Conservation (phyloP, 2,329 filamentous ascomycete genomes). For the Paraphaeosphaeria minitans region DNA sequence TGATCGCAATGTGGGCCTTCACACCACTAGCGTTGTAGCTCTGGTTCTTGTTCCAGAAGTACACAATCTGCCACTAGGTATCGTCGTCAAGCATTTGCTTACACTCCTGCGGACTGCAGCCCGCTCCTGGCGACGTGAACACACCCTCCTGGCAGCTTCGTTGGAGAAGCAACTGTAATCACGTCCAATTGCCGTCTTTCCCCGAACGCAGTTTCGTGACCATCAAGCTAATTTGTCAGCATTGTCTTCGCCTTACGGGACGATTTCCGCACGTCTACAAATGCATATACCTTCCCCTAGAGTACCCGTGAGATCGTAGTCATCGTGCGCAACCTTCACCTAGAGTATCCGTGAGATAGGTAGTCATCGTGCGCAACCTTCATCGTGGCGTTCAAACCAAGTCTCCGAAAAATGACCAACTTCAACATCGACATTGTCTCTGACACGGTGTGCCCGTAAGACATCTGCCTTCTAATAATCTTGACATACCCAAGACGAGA, state of each 20-base stretch:
- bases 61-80: not conserved
- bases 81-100: not conserved
- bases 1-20: not conserved
- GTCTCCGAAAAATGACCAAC: slow-evolving; percentile 51
- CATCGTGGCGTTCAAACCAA: slow-evolving; percentile 44
- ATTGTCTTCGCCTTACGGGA: not conserved
- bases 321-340: slow-evolving; percentile 21
- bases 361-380: slow-evolving; percentile 5
- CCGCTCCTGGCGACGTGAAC: not conserved
- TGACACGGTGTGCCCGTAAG: slow-evolving; percentile 79
- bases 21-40: not conserved
- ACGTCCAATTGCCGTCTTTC: slow-evolving; percentile 4
- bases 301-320: not conserved
- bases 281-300: not conserved
- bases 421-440: slow-evolving; percentile 76
- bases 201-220: not conserved
- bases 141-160: not conserved
- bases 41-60: not conserved
- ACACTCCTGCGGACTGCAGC: too few species aligned
- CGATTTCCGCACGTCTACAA: slow-evolving; percentile 9
- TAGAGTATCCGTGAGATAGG: not conserved
- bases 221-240: slow-evolving; percentile 9
- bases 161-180: not conserved
- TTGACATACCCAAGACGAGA: not conserved
- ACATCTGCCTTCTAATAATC: slow-evolving; percentile 2